Base-by-base conservation (phyloP, 768 basidiomycete species). In the Grammothele lineata region DNA sequence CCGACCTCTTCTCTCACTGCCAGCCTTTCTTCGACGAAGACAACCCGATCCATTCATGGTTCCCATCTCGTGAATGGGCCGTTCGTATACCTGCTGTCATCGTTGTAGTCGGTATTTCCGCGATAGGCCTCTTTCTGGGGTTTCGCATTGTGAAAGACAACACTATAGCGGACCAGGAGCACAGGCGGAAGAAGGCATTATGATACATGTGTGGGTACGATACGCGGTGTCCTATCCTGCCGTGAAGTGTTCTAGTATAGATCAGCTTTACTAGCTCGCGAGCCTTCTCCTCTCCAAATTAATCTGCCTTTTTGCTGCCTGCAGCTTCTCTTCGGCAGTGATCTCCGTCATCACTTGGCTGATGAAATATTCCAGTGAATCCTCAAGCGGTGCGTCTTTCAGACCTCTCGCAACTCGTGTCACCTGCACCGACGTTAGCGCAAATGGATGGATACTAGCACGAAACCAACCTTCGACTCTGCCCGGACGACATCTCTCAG, bases 41-140 rank as follows among this genome's bases (percentile, higher is more conserved):
- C 3, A 92, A 81, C 57, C 78, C 83, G 17, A 70, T 95, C 24
- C 90, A 93, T 53, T 55, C 60, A 35, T 82, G 79, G 67, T 97
- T 98, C 64, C 95, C 91, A 0, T 62, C 88, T 5, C 74, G 94
- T 40, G 92, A 96, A 71, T 97, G 93, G 92, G 94, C 92, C 9
- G 73, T 97, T 40, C 80, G 87, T 17, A 64, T 97, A 37, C 93
- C 94, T 32, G 85, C 88, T 2, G 78, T 91, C 64, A 69, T 94
- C 40, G 77, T 98, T 7, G 74, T 93, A 5, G 60, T 87, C 8
- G 94, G 93, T 5, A 68, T 96, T 30, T 73, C 82, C n/a, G 83
- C 74, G 10, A 85, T 97, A 33, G 89, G 88, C 10, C 59, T 74
- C 32, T 92, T 96, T 65, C 67, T 95, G n/a, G 44, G 38, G 27